Evolutionary conservation across 2,329 filamentous ascomycete genomes (phyloP).

Genomic region (Aotearoamyces nothofagi): DNA sequence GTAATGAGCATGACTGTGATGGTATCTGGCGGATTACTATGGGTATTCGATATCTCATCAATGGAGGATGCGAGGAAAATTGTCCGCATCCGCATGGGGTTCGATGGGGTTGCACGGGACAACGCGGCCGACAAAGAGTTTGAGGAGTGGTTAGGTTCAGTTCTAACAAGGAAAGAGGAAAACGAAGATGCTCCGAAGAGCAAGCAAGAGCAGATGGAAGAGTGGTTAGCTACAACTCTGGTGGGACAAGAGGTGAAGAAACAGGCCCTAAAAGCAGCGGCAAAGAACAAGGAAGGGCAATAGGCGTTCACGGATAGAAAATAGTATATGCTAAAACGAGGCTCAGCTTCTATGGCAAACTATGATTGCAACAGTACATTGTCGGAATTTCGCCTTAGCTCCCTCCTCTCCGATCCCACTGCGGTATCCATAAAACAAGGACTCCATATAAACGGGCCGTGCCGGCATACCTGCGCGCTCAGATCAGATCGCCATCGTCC

Average conservation of each 20-base stretch:
- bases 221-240: too few relatives aligned
- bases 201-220: too few relatives aligned
- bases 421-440: too few relatives aligned
- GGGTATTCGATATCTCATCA: conserved; percentile 61
- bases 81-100: conserved; percentile 28
- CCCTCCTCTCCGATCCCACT: too few relatives aligned
- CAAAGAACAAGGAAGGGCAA: background rate
- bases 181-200: too few relatives aligned
- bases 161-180: conserved; percentile 41
- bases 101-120: conserved; percentile 21
- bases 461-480: too few relatives aligned
- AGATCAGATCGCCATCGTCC: too few relatives aligned
- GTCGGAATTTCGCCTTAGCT: too few relatives aligned
- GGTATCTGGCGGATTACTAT: conserved; percentile 56
- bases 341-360: too few relatives aligned
- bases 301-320: background rate
- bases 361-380: too few relatives aligned
- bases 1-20: conserved; percentile 64
- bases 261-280: background rate
- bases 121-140: conserved; percentile 42
- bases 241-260: background rate
- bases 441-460: too few relatives aligned
- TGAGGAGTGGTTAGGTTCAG: conserved; percentile 43
- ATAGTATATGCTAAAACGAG: background rate
- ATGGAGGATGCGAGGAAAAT: conserved; percentile 45